Base-by-base conservation (phyloP, 1,139 yeast genomes). In the Geotrichum histeridarum region DNA sequence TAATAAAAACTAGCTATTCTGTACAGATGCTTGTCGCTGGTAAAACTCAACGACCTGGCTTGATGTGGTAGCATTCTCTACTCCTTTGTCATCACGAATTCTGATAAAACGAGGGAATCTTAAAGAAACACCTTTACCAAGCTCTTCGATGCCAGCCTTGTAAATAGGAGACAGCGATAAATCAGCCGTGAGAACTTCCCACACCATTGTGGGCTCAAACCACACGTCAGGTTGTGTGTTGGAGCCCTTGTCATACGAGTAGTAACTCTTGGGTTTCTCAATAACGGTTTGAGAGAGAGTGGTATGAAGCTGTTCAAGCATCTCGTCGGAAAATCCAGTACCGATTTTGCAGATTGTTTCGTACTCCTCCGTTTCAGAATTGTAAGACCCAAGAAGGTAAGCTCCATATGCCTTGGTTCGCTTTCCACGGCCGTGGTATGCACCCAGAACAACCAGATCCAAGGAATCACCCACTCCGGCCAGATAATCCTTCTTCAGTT, bases 331-430 rank as follows among this genome's bases (percentile, higher is more conserved):
- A 67, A 93, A 93, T 0, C 99, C 99, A 0, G 99, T 94, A 45
- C 99, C 99, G 54, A 94, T 91, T 69, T 94, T 93, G 73, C 99
- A 93, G 45, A 95, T 86, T 0, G 97, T 87, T 68, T 93, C 99
- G 66, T 81, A 89, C 63, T 90, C 97, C 22, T 95, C 98, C 0
- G 89, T 80, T 59, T 91, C 96, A 52, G 82, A 82, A 65, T 93
- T 91, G 68, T 89, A 91, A 42, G 94, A 84, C 0, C 96, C 99
- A 54, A 94, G 75, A 41, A 93, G 71, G 66, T 89, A 93, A 2
- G 98, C 99, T 52, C 99, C 99, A 68, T 91, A 93, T 55, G 85
- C 78, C 27, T 95, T 96, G 0, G 98, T 90, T 65, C 99, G 79
- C 70, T 93, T 94, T 48, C 99, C 99, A 59, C 82, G 82, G 14